Evolutionary conservation across 2,329 filamentous ascomycete species (phyloP).

Genomic region (Akanthomyces uredinophilus): DNA sequence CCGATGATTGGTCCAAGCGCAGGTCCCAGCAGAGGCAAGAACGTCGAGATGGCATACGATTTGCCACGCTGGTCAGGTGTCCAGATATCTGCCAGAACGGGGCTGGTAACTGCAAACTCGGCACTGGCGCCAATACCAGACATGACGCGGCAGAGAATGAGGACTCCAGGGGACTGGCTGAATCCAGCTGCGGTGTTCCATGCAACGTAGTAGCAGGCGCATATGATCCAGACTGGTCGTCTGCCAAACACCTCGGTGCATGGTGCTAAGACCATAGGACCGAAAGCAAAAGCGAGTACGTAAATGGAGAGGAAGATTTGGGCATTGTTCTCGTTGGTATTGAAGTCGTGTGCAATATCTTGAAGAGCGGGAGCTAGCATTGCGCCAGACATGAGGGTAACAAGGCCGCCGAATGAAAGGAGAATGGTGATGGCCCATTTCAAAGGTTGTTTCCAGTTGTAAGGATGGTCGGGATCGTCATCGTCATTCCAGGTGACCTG

Average conservation of each 20-base stretch:
- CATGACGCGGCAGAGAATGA: constrained; percentile 27
- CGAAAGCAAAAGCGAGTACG: constrained; percentile 31
- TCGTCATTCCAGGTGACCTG: constrained; percentile 42
- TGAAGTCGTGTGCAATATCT: constrained; percentile 28
- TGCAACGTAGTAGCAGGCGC: constrained; percentile 30
- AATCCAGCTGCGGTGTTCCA: constrained; percentile 33
- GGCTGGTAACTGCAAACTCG: constrained; percentile 29
- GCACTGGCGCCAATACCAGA: constrained; percentile 24
- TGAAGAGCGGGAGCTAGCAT: constrained; percentile 33
- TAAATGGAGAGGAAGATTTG: constrained; percentile 33
- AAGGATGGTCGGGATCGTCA: constrained; percentile 35
- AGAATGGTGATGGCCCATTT: constrained; percentile 25
- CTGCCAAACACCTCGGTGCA: constrained; percentile 31
- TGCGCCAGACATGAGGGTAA: constrained; percentile 32
- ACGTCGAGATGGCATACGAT: constrained; percentile 28
- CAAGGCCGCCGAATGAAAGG: constrained; percentile 29
- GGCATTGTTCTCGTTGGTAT: constrained; percentile 18
- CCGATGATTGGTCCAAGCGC: constrained; percentile 64
- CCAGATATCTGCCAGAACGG: constrained; percentile 34
- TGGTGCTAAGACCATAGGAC: constrained; percentile 29
- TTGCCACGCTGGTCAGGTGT: constrained; percentile 30
- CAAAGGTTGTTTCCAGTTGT: constrained; percentile 10
- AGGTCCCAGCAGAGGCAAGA: constrained; percentile 46
- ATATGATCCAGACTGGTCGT: constrained; percentile 28
- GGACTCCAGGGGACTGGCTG: constrained; percentile 25